phyloP scores from a whole-genome alignment of 192 early-diverging fungal genomes.

The Coemansia brasiliensis region DNA sequence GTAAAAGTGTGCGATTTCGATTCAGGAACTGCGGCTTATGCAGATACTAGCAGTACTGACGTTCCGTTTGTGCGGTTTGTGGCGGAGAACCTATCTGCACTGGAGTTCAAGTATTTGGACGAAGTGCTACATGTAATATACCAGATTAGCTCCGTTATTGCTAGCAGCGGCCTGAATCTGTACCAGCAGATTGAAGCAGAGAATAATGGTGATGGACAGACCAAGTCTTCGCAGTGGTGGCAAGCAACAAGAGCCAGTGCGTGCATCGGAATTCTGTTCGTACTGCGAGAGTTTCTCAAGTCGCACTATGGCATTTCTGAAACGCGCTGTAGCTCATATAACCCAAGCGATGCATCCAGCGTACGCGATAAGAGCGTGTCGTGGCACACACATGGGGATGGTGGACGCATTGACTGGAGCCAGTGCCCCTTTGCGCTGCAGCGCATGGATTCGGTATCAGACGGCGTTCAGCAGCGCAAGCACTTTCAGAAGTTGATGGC shows the following conservation, averaged over 20 bases:
- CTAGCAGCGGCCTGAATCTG: conserved; percentile 67
- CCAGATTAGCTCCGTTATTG: conserved; percentile 69
- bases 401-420: conserved; percentile 47
- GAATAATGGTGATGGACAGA: background rate
- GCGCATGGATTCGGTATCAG: conserved; percentile 33
- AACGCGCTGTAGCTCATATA: conserved; percentile 54
- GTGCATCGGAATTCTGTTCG: conserved; percentile 63
- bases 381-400: conserved; percentile 40
- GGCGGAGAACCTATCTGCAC: conserved; percentile 76
- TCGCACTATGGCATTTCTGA: conserved; percentile 59
- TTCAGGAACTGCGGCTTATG: conserved; percentile 3
- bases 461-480: conserved; percentile 35
- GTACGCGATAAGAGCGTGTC: conserved; percentile 61
- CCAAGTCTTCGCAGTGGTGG: conserved; percentile 4
- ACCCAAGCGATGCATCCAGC: conserved; percentile 46
- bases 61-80: conserved; percentile 70
- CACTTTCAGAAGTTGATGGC: conserved; percentile 41
- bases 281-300: conserved; percentile 65
- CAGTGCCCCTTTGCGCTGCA: conserved; percentile 32
- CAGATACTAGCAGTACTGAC: conserved; percentile 41
- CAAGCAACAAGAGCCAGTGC: conserved; percentile 58
- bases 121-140: conserved; percentile 79
- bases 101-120: conserved; percentile 78
- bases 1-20: conserved; percentile 73
- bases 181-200: conserved; percentile 52